A percentile compares a stretch with the other conserved stretches of the same genome.
These are phyloP conservation scores for Ambrosiella xylebori DNA, from an alignment of 2,329 filamentous ascomycete species.

Conservation along the genomic window DNA sequence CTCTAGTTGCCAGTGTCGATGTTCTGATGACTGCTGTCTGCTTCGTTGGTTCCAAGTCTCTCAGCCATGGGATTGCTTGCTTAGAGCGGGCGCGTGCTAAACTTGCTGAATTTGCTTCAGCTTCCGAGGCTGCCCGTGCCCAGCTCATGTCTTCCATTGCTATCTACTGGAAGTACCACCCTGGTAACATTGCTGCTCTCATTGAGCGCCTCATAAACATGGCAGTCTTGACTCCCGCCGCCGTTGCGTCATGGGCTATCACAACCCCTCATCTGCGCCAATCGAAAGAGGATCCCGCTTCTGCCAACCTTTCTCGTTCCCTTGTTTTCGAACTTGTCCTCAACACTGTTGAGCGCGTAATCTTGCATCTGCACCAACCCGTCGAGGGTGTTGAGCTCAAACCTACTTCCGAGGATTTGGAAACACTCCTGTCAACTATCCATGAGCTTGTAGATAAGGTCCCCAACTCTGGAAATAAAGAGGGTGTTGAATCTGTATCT, in stretches of 20 bases:
- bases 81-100: slow-evolving; percentile 90
- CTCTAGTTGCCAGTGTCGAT: slow-evolving; percentile 73
- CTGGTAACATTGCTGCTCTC: slow-evolving; percentile 79
- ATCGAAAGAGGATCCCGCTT: slow-evolving; percentile 32
- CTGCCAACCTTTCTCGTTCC: slow-evolving; percentile 50
- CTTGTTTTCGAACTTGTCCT: slow-evolving; percentile 82
- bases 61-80: slow-evolving; percentile 87
- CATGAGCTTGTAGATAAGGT: slow-evolving; percentile 51
- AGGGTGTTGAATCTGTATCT: slow-evolving; percentile 30
- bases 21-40: slow-evolving; percentile 88
- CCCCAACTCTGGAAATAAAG: slow-evolving; percentile 42
- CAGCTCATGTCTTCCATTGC: slow-evolving; percentile 88
- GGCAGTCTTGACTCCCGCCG: slow-evolving; percentile 71
- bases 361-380: slow-evolving; percentile 6
- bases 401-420: background rate
- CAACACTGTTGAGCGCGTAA: slow-evolving; percentile 48
- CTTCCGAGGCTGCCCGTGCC: slow-evolving; percentile 56
- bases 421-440: slow-evolving; percentile 34
- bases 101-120: slow-evolving; percentile 59
- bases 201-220: slow-evolving; percentile 96
- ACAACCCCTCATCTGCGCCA: slow-evolving; percentile 33
- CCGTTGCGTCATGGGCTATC: slow-evolving; percentile 82
- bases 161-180: slow-evolving; percentile 83
- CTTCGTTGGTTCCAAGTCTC: slow-evolving; percentile 83
- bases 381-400: slow-evolving; percentile 7